Evolutionary conservation across 2,329 filamentous ascomycete genomes (phyloP).

Genomic region (Penicillium olsonii): DNA sequence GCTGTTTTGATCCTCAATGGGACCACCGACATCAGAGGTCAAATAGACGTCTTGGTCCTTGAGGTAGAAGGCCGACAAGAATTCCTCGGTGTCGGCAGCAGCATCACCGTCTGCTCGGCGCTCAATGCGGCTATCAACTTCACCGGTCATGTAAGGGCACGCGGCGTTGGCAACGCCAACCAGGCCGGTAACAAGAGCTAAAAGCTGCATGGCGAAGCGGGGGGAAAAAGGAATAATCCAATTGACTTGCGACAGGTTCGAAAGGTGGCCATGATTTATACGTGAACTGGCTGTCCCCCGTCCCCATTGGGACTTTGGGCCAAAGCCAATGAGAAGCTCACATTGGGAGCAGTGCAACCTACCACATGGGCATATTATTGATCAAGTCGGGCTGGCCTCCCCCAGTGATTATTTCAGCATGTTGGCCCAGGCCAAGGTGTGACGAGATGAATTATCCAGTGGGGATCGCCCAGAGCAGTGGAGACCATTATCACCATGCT

Average conservation of each 20-base stretch:
- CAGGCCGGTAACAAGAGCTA: constrained; percentile 30
- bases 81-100: constrained; percentile 37
- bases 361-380: background rate
- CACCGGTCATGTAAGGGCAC: constrained; percentile 45
- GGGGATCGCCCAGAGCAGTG: background rate
- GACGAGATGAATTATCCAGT: constrained; percentile 2
- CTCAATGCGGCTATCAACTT: constrained; percentile 18
- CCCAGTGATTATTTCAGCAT: constrained; percentile 20
- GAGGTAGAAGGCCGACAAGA: constrained; percentile 47
- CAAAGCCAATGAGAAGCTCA: constrained; percentile 8
- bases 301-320: background rate
- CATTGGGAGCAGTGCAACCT: background rate
- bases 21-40: constrained; percentile 69
- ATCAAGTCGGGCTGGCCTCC: constrained; percentile 9
- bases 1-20: constrained; percentile 67
- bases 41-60: constrained; percentile 59
- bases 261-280: background rate
- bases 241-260: background rate
- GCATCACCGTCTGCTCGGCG: constrained; percentile 31
- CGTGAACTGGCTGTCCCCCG: no score
- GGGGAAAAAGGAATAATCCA: background rate
- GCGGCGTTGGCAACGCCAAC: constrained; percentile 39
- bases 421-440: constrained; percentile 12
- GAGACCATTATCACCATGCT: background rate
- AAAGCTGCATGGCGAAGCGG: constrained; percentile 26